Conservation (phyloP, 2,329 filamentous ascomycete species). For the Cladophialophora yegresii region DNA sequence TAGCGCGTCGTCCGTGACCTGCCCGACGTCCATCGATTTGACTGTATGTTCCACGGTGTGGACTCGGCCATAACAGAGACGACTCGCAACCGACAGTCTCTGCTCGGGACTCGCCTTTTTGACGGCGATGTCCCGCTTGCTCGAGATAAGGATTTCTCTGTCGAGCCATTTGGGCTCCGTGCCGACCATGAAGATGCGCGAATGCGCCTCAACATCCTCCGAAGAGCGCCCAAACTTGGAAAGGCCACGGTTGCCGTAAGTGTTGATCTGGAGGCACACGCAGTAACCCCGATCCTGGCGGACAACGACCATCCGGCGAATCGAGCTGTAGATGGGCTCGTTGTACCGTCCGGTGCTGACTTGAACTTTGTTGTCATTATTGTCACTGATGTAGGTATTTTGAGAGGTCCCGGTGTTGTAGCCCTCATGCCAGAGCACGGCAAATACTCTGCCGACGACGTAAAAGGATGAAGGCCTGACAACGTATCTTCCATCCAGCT, state of each 20-base stretch:
- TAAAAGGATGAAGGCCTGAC: conserved; percentile 2
- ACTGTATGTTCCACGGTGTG: conserved; percentile 49
- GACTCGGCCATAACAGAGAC: conserved; percentile 46
- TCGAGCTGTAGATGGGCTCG: conserved; percentile 37
- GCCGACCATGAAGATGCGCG: conserved; percentile 41
- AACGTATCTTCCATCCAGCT: neutral
- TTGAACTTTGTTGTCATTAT: neutral
- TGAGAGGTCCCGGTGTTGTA: neutral
- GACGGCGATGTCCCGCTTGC: conserved; percentile 44
- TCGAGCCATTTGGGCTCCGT: conserved; percentile 20
- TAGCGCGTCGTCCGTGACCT: neutral
- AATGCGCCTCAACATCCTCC: conserved; percentile 39
- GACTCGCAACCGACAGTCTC: conserved; percentile 40
- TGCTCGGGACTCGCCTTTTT: conserved; percentile 28
- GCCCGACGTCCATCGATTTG: conserved; percentile 46
- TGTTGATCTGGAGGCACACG: conserved; percentile 45
- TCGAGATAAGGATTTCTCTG: conserved; percentile 39
- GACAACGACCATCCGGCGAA: conserved; percentile 43
- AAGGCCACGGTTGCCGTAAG: conserved; percentile 44
- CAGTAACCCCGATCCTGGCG: conserved; percentile 36
- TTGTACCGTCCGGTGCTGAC: conserved; percentile 18
- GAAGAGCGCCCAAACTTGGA: conserved; percentile 42
- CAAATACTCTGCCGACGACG: conserved; percentile 1
- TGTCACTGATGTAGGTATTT: neutral
- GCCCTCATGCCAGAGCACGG: conserved; percentile 7